These are phyloP conservation scores for Anthracocystis setariae DNA, from an alignment of 1,284 basidiomycete genomes.

Conservation along the genomic window DNA sequence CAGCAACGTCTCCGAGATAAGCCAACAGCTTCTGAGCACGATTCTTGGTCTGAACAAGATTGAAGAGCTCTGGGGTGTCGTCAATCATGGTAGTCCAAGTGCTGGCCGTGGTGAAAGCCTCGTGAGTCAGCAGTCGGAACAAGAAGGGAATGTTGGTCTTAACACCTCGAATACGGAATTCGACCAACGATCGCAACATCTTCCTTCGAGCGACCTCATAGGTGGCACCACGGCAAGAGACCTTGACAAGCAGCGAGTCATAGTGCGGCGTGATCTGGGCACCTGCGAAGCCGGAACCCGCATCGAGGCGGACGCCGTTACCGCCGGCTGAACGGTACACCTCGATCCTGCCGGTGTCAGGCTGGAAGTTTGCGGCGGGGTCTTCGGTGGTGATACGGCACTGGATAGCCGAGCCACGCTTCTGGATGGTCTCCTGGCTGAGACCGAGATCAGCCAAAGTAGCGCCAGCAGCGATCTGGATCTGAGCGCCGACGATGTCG, in stretches of 20 bases:
- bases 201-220: slow-evolving; percentile 98
- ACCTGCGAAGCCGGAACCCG: slow-evolving; percentile 96
- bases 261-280: slow-evolving; percentile 99
- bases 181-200: slow-evolving; percentile 97
- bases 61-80: slow-evolving; percentile 98
- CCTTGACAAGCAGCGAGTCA: slow-evolving; percentile 97
- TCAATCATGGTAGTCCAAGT: slow-evolving; percentile 92
- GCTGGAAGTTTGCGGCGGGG: slow-evolving; percentile 88
- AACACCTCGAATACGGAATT: slow-evolving; percentile 99
- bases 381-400: slow-evolving; percentile 99
- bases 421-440: slow-evolving; percentile 94
- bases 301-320: slow-evolving; percentile 97
- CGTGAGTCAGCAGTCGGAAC: slow-evolving; percentile 97
- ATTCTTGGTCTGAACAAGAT: slow-evolving; percentile 96
- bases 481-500: slow-evolving; percentile 95
- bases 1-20: slow-evolving; percentile 96
- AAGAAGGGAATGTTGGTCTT: slow-evolving; percentile 98
- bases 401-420: slow-evolving; percentile 97
- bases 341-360: slow-evolving; percentile 98
- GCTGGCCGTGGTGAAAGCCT: slow-evolving; percentile 92
- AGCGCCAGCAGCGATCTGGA: slow-evolving; percentile 95
- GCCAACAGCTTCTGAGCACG: slow-evolving; percentile 96
- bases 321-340: slow-evolving; percentile 98
- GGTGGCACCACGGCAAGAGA: slow-evolving; percentile 93
- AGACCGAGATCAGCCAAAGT: slow-evolving; percentile 94